Conservation (phyloP, 108 stramenopile species). For the Poteriospumella lacustris region DNA sequence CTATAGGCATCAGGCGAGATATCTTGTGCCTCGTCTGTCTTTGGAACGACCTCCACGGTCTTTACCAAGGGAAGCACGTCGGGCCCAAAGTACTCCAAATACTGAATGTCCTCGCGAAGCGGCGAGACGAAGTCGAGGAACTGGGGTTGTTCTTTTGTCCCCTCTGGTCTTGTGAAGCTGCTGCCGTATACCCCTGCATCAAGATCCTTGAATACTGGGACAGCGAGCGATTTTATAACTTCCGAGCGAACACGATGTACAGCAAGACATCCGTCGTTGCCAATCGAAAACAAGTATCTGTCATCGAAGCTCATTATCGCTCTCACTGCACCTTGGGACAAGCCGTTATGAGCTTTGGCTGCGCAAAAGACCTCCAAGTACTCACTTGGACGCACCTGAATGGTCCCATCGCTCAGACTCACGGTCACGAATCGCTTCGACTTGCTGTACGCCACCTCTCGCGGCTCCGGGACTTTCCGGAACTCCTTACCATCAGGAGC, state of each 20-base stretch:
- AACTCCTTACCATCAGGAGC: slow-evolving; percentile 10
- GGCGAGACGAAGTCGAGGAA: too few relatives aligned
- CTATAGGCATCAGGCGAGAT: slow-evolving; percentile 47
- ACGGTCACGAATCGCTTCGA: slow-evolving; percentile 34
- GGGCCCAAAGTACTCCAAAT: too few relatives aligned
- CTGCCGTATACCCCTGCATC: neutral
- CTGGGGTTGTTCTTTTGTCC: too few relatives aligned
- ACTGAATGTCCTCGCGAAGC: too few relatives aligned
- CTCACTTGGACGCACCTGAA: slow-evolving; percentile 38
- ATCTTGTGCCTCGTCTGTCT: neutral
- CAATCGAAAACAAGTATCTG: slow-evolving; percentile 47
- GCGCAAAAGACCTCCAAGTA: slow-evolving; percentile 34
- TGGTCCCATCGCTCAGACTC: slow-evolving; percentile 41
- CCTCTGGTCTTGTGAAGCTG: too few relatives aligned
- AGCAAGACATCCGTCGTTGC: slow-evolving; percentile 43
- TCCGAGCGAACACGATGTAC: slow-evolving; percentile 33
- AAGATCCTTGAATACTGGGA: neutral
- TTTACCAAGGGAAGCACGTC: too few relatives aligned
- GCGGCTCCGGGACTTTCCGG: slow-evolving; percentile 22
- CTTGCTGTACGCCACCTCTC: neutral
- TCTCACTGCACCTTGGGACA: slow-evolving; percentile 30
- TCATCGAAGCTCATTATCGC: slow-evolving; percentile 40
- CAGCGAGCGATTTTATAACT: neutral
- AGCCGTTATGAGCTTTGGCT: slow-evolving; percentile 45
- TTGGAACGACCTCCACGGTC: too few relatives aligned